These are phyloP conservation scores for Russula virescens DNA, from an alignment of 768 basidiomycete genomes.

Conservation along the genomic window DNA sequence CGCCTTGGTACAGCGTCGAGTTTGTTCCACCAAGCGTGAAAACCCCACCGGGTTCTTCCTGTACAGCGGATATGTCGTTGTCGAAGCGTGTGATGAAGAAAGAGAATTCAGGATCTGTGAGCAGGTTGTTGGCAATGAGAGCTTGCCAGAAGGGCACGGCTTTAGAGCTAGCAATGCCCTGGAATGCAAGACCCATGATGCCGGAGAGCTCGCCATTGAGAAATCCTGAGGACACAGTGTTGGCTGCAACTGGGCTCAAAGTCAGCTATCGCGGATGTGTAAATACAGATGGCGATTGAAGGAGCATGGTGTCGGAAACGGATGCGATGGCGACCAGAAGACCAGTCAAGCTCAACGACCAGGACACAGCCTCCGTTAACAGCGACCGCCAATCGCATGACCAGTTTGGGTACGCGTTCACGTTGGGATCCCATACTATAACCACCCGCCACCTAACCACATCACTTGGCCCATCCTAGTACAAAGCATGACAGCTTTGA, in stretches of 20 bases:
- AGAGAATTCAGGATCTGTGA: slow-evolving; percentile 50
- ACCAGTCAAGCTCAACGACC: no score
- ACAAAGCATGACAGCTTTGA: no score
- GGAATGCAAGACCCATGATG: slow-evolving; percentile 72
- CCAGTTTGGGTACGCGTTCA: no score
- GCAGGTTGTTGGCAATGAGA: slow-evolving; percentile 34
- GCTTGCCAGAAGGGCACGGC: slow-evolving; percentile 64
- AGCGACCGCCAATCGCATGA: no score
- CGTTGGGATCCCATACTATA: no score
- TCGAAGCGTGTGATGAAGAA: slow-evolving; percentile 59
- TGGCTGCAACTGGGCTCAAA: slow-evolving; percentile 42
- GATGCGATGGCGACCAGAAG: no score
- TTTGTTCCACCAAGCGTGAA: slow-evolving; percentile 70
- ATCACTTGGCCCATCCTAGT: no score
- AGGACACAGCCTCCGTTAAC: no score
- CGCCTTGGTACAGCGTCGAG: slow-evolving; percentile 55
- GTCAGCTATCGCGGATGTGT: background rate
- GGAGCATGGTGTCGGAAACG: no score
- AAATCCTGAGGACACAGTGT: slow-evolving; percentile 41
- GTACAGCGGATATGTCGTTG: slow-evolving; percentile 29
- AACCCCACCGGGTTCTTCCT: slow-evolving; percentile 52
- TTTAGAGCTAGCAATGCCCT: slow-evolving; percentile 48
- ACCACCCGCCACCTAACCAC: no score
- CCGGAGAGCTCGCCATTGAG: slow-evolving; percentile 53
- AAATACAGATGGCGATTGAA: no score